A percentile compares a stretch with the other conserved stretches of the same genome.
These are phyloP conservation scores for Mycena leptocephala DNA, from an alignment of 768 basidiomycete genomes.

Conservation along the genomic window DNA sequence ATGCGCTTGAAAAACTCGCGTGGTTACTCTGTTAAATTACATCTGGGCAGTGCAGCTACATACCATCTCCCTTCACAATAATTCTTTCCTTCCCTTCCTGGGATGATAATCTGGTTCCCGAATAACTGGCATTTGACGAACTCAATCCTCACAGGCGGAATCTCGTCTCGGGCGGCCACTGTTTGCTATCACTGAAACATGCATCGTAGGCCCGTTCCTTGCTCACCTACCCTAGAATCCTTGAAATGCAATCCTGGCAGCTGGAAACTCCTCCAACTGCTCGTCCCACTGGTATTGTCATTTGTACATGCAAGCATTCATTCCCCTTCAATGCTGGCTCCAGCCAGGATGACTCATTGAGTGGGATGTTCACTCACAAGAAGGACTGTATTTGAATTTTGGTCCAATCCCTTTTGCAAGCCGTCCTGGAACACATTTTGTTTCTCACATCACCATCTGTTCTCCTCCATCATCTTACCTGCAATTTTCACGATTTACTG, in stretches of 20 bases:
- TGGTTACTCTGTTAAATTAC: neutral
- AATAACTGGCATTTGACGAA: neutral
- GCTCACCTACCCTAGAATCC: too few species aligned
- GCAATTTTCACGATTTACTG: neutral
- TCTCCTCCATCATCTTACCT: too few species aligned
- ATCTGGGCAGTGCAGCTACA: neutral
- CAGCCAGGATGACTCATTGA: too few species aligned
- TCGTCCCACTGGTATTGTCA: too few species aligned
- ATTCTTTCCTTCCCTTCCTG: neutral
- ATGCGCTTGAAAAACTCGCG: neutral
- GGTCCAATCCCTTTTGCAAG: neutral
- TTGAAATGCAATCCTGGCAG: too few species aligned
- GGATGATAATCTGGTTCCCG: neutral
- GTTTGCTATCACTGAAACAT: neutral
- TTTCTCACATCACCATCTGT: neutral
- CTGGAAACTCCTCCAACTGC: too few species aligned
- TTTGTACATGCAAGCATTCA: too few species aligned
- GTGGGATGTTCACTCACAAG: too few species aligned
- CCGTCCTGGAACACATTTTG: slow-evolving; percentile 2
- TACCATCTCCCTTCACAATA: neutral
- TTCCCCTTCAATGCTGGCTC: too few species aligned
- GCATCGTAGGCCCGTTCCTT: too few species aligned
- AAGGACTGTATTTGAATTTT: too few species aligned
- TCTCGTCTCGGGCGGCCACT: neutral
- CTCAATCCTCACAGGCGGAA: neutral